A percentile compares a stretch with the other conserved stretches of the same genome.
Conservation (phyloP, 768 basidiomycete species). For the Suillus plorans region DNA sequence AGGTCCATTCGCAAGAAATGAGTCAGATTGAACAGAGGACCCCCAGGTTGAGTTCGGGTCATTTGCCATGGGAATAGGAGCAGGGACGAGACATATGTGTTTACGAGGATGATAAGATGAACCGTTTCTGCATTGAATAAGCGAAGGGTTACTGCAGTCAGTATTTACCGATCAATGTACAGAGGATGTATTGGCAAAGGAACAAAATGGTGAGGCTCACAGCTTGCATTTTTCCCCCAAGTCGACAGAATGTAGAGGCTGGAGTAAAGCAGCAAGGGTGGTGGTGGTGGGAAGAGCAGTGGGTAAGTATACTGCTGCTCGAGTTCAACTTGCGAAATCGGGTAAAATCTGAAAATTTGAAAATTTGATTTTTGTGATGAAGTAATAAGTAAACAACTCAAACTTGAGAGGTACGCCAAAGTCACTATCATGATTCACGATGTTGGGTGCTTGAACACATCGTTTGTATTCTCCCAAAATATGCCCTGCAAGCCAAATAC, state of each 20-base stretch:
- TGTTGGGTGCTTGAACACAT: too few relatives aligned
- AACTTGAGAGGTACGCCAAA: too few relatives aligned
- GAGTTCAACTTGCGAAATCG: too few relatives aligned
- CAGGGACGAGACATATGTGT: constrained; percentile 44
- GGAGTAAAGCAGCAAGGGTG: too few relatives aligned
- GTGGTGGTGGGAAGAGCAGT: too few relatives aligned
- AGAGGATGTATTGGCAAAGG: neutral
- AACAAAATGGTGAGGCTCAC: constrained; percentile 31
- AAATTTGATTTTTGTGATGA: too few relatives aligned
- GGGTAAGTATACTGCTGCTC: too few relatives aligned
- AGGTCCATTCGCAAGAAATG: constrained; percentile 62
- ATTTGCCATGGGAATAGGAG: constrained; percentile 35
- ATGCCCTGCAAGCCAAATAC: too few relatives aligned
- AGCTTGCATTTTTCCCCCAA: constrained; percentile 66
- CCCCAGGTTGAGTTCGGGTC: constrained; percentile 69
- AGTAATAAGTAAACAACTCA: too few relatives aligned
- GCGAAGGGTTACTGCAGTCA: constrained; percentile 2
- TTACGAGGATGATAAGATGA: constrained; percentile 56
- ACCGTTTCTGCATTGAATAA: constrained; percentile 32
- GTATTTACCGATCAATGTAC: neutral
- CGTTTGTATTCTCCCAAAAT: too few relatives aligned
- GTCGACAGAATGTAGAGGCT: constrained; percentile 8
- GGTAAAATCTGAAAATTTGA: too few relatives aligned
- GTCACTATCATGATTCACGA: too few relatives aligned
- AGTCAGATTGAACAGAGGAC: constrained; percentile 64